Evolutionary conservation across 495 filamentous ascomycete genomes (phyloP), one percentile per base, ranked within the genome.

Genomic region (Tuber borchii): DNA sequence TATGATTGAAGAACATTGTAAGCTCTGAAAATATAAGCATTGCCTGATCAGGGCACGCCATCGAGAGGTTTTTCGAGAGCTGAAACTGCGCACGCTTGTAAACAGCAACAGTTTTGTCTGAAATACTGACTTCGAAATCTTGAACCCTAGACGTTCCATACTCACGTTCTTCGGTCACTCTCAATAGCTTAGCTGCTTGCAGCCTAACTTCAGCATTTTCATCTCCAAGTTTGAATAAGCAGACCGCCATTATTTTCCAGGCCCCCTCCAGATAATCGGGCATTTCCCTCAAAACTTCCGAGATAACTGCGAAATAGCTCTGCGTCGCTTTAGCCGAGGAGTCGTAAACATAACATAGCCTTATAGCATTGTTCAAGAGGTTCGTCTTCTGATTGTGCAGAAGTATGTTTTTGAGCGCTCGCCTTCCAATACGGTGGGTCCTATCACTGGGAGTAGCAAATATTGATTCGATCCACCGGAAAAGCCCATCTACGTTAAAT

Each of bases 21-120:
- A 97, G 97, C 83, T 98, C 94, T 16, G 95, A 97, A 81, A 97
- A 97, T 44, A 99, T 90, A 70, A 92, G 90, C 80, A 97, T 97
- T 1, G 96, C 94, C 70, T 96, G 85, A 76, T 97, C 93, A 0
- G 91, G 87, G 83, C 98, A 93, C 76, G 94, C 91, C 80, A 91
- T 92, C 6, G 95, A 91, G n/a, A 98, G 87, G 69, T 93, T 86
- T 78, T 94, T 93, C 0, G 96, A 98, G 14, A 94, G 94, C 80
- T 98, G 95, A 77, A 97, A 98, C 79, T 98, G 96, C 6, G 95
- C 95, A 26, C 94, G 88, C 84, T 97, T 98, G 84, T 97, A 98
- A 2, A 99, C 95, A 1, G 95, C 95, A 75, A 95, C 97, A 0
- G 95, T 99, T 85, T 97, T 97, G 85, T 99, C 96, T 2, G 95